A percentile compares a stretch with the other conserved stretches of the same genome.
These are phyloP conservation scores for Lotmaria passim DNA, from an alignment of 208 protist genomes.

Conservation along the genomic window DNA sequence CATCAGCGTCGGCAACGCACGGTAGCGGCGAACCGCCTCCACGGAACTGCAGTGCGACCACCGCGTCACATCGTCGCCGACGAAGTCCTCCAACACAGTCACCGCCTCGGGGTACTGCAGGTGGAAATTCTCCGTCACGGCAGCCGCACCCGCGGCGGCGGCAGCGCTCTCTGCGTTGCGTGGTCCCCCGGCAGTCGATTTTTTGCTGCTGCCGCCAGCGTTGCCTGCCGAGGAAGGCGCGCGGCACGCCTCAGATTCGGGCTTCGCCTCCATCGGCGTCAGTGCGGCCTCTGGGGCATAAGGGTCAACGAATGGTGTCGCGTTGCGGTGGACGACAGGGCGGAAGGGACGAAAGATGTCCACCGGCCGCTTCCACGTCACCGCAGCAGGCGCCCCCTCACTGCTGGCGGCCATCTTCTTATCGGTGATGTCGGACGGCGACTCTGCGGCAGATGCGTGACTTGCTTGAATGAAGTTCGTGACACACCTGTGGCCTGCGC, in stretches of 20 bases:
- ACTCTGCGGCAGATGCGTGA: too few relatives aligned
- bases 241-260: constrained; percentile 39
- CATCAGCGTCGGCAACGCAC: constrained; percentile 69
- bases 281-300: constrained; percentile 54
- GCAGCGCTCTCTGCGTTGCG: constrained; percentile 19
- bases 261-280: constrained; percentile 41
- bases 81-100: constrained; percentile 57
- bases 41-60: constrained; percentile 40
- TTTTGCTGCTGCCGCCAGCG: neutral
- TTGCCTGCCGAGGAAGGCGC: constrained; percentile 6
- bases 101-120: constrained; percentile 80
- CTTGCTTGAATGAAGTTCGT: constrained; percentile 22
- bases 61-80: constrained; percentile 39
- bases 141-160: neutral
- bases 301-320: constrained; percentile 78
- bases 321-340: constrained; percentile 89
- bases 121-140: constrained; percentile 45
- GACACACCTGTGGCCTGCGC: constrained; percentile 3
- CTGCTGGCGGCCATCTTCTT: neutral
- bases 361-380: constrained; percentile 72
- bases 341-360: constrained; percentile 87
- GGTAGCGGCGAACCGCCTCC: constrained; percentile 61
- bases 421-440: too few relatives aligned
- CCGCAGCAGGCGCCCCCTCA: constrained; percentile 1
- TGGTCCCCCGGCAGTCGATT: neutral